These are phyloP conservation scores for Pythium brachiatum DNA, from an alignment of 352 stramenopile genomes.

Conservation along the genomic window DNA sequence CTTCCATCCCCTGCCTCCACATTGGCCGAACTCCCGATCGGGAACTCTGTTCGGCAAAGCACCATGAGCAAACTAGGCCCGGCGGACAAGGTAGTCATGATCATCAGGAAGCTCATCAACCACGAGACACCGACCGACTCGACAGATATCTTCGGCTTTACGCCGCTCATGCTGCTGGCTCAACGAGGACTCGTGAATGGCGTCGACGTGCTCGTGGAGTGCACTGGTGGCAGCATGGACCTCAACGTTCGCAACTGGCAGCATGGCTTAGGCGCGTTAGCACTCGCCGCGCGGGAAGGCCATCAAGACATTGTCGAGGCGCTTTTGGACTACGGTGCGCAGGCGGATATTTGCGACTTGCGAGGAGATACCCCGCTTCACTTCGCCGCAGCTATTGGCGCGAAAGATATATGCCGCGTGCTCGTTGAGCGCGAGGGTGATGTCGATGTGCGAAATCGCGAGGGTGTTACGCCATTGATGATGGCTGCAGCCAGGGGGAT, in stretches of 20 bases:
- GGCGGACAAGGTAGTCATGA: slow-evolving; percentile 64
- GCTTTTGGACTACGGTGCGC: slow-evolving; percentile 77
- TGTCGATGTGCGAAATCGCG: slow-evolving; percentile 64
- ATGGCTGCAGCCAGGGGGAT: slow-evolving; percentile 52
- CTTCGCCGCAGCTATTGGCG: slow-evolving; percentile 69
- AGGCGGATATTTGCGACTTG: slow-evolving; percentile 60
- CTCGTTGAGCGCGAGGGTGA: slow-evolving; percentile 69
- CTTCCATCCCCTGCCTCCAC: slow-evolving; percentile 39
- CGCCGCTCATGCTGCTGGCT: slow-evolving; percentile 73
- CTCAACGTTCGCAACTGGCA: slow-evolving; percentile 82
- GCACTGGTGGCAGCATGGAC: slow-evolving; percentile 57
- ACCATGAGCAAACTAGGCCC: slow-evolving; percentile 33
- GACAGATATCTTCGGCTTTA: slow-evolving; percentile 83
- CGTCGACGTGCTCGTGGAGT: slow-evolving; percentile 75
- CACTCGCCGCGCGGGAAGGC: slow-evolving; percentile 67
- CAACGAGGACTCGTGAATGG: slow-evolving; percentile 67
- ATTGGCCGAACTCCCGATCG: slow-evolving; percentile 24
- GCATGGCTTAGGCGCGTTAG: slow-evolving; percentile 68
- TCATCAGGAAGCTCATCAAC: slow-evolving; percentile 80
- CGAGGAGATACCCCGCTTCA: slow-evolving; percentile 75
- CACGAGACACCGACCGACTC: slow-evolving; percentile 63
- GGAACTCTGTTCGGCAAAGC: slow-evolving; percentile 25
- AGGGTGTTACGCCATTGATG: slow-evolving; percentile 77
- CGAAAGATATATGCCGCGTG: slow-evolving; percentile 57
- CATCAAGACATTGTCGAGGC: slow-evolving; percentile 71